Base-by-base conservation (phyloP, 176 grass and related monocot species). In the Alloteropsis semialata region DNA sequence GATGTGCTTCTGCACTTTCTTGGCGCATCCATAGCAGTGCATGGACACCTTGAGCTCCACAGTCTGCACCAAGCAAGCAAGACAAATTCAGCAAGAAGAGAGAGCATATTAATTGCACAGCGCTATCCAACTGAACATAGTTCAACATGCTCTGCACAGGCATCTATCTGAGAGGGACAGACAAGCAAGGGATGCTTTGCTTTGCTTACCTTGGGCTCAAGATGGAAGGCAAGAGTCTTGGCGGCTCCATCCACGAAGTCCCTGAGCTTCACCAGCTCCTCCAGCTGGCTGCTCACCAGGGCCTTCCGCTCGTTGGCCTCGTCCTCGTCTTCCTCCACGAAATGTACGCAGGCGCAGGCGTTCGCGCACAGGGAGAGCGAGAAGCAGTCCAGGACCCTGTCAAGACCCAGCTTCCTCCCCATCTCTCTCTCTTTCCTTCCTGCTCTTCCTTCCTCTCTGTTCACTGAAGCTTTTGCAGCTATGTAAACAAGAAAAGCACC, bases 11-110 rank as follows among this genome's bases (percentile, higher is more conserved):
- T 98, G 83, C 39, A 98, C 91, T 74, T 95, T 95, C 83, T 74
- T 98, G 60, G 92, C 92, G 9, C 96, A 98, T 36, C 96, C 96
- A 41, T 88, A 88, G 87, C 96, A 98, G 77, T 98, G 96, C 96
- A 98, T 98, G 65, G 89, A 95, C 80, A 98, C 96, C 87, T 84
- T 95, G 53, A 98, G 86, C 78, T 94, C 96, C 73, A 98, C 96
- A 6, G 84, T 95, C 96, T 98, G 81, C 86, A 86, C 30, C 45
- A 66, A 15, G 5, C 58, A 60, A 81, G 11, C 32, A 38, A 58
- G 32, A 29, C n/a, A 38, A 10, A 48, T 18, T 55, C 65, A 34
- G 44, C 11, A 62, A 21, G 29, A 71, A n/a, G n/a, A n/a, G 7
- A 32, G 10, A 55, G 45, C 69, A 25, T 34, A 22, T 72, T 5